A percentile compares a stretch with the other conserved stretches of the same genome.
phyloP scores from a whole-genome alignment of 495 filamentous ascomycete genomes.

The Venustampulla echinocandica region DNA sequence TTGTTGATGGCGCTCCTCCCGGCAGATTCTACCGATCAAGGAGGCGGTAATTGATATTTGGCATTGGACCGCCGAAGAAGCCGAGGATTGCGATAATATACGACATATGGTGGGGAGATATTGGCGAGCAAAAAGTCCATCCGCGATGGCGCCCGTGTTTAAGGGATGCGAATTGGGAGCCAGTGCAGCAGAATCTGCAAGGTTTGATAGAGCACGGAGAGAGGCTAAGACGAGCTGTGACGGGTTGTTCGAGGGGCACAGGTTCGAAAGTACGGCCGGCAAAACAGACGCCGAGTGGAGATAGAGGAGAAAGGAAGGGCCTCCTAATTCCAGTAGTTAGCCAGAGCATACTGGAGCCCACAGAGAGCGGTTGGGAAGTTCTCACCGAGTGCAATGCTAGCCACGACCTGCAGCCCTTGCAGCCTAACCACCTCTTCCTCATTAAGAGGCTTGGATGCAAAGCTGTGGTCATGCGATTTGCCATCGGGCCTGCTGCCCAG shows the following conservation, averaged over 20 bases:
- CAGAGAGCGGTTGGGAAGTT: constrained; percentile 9
- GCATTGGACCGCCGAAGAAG: constrained; percentile 42
- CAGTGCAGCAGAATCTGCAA: constrained; percentile 57
- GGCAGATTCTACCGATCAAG: constrained; percentile 57
- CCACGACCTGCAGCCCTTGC: constrained; percentile 72
- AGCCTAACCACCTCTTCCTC: constrained; percentile 59
- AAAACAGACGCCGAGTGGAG: constrained; percentile 58
- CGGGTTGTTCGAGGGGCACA: constrained; percentile 57
- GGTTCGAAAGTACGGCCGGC: constrained; percentile 54
- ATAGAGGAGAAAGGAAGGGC: constrained; percentile 66
- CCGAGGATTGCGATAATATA: constrained; percentile 54
- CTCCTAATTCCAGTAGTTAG: constrained; percentile 45
- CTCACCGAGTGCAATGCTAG: constrained; percentile 77
- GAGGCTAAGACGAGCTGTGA: constrained; percentile 59
- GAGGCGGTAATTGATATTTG: constrained; percentile 59
- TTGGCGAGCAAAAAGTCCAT: constrained; percentile 53
- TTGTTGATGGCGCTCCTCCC: constrained; percentile 58
- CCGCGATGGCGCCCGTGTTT: constrained; percentile 38
- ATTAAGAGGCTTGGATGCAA: constrained; percentile 23
- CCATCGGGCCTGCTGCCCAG: constrained; percentile 22
- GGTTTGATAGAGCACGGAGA: constrained; percentile 62
- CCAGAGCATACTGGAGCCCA: constrained; percentile 11
- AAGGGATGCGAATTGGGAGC: constrained; percentile 25
- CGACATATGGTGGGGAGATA: constrained; percentile 48
- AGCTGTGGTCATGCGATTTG: constrained; percentile 28